phyloP scores from a whole-genome alignment of 2,329 filamentous ascomycete genomes.

The Colletotrichum liaoningense region DNA sequence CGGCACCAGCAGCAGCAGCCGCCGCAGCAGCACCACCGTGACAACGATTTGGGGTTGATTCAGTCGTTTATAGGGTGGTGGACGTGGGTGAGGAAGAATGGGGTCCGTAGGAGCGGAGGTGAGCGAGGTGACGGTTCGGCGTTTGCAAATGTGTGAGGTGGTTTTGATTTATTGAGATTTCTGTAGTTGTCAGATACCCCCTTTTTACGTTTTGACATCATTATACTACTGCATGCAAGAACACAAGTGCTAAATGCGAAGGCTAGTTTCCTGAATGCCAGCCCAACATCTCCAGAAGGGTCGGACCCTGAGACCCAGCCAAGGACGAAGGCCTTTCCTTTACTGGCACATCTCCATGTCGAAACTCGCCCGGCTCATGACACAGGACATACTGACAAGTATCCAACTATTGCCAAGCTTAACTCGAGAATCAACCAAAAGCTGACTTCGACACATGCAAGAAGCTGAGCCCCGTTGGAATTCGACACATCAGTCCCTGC shows the following conservation, averaged over 20 bases:
- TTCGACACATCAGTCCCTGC: too few relatives aligned
- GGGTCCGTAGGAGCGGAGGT: not conserved
- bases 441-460: too few relatives aligned
- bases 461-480: too few relatives aligned
- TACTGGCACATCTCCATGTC: too few relatives aligned
- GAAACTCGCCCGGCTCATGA: too few relatives aligned
- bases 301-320: too few relatives aligned
- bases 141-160: not conserved
- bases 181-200: not conserved
- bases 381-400: too few relatives aligned
- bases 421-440: too few relatives aligned
- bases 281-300: too few relatives aligned
- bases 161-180: too few relatives aligned
- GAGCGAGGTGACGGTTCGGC: not conserved
- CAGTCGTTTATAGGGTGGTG: conserved; percentile 8
- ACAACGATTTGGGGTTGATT: not conserved
- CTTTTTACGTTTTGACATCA: not conserved
- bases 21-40: not conserved
- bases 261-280: not conserved
- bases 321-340: too few relatives aligned
- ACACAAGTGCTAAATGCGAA: not conserved
- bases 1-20: not conserved
- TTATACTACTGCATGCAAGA: not conserved
- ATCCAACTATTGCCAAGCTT: too few relatives aligned
- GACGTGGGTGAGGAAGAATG: not conserved